phyloP scores from a whole-genome alignment of 306 rosid species.

The Cucurbita pepo region DNA sequence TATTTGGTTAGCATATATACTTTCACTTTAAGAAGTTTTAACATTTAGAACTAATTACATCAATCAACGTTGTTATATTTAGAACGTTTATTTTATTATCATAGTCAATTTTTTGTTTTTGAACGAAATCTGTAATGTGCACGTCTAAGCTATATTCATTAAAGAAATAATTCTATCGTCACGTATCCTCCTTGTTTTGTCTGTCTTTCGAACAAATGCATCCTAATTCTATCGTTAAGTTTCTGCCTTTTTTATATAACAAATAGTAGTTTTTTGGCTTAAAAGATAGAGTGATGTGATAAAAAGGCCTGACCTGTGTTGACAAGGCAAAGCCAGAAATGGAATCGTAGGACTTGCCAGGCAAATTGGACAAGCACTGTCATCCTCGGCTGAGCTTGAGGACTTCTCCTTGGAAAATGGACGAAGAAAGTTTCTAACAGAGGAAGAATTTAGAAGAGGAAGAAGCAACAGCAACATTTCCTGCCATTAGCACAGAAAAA shows the following conservation, averaged over 20 bases:
- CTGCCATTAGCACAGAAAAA: constrained; percentile 37
- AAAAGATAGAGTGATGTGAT: not conserved
- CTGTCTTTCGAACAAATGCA: not conserved
- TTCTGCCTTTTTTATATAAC: not conserved
- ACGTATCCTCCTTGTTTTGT: not conserved
- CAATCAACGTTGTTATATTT: not conserved
- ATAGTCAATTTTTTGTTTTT: not conserved
- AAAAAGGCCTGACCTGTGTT: constrained; percentile 57
- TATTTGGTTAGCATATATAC: not conserved
- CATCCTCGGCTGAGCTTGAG: constrained; percentile 56
- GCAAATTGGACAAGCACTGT: constrained; percentile 61
- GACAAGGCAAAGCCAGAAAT: constrained; percentile 82
- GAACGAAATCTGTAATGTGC: not conserved
- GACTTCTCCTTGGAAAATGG: constrained; percentile 91
- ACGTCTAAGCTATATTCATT: not conserved
- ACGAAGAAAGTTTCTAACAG: constrained; percentile 55
- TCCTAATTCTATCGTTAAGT: not conserved
- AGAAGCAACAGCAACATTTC: constrained; percentile 92
- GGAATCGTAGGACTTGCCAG: constrained; percentile 76
- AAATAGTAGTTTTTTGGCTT: not conserved
- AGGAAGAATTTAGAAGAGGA: constrained; percentile 90
- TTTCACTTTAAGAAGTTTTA: not conserved
- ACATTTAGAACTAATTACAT: not conserved
- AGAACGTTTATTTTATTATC: not conserved
- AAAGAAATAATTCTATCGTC: not conserved